phyloP scores from a whole-genome alignment of 2,329 filamentous ascomycete genomes.

The Cytospora paraplurivora region DNA sequence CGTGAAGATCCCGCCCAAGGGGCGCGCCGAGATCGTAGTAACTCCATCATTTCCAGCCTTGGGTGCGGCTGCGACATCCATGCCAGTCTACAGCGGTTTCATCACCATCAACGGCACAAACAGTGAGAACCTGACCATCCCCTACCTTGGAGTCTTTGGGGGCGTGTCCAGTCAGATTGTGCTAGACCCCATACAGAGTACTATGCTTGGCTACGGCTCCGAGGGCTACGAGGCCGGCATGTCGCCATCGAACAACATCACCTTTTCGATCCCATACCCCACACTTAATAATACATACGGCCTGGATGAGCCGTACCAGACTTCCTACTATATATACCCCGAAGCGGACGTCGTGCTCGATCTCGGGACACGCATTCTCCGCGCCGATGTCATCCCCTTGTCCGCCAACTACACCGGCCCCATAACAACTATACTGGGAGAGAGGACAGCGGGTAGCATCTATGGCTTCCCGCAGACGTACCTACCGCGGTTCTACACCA shows the following conservation, averaged over 20 bases:
- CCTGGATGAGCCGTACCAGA: background rate
- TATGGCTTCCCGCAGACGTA: conserved; percentile 30
- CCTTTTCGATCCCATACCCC: conserved; percentile 34
- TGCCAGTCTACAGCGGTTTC: conserved; percentile 49
- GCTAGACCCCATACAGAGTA: conserved; percentile 23
- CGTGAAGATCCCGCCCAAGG: conserved; percentile 36
- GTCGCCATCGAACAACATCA: conserved; percentile 31
- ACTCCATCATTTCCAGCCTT: conserved; percentile 31
- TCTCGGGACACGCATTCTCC: conserved; percentile 31
- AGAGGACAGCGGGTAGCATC: conserved; percentile 31
- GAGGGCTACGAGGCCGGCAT: conserved; percentile 12
- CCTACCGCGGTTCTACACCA: conserved; percentile 13
- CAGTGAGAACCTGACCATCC: conserved; percentile 40
- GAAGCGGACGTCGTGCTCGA: conserved; percentile 14
- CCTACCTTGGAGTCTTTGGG: conserved; percentile 44
- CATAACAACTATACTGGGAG: conserved; percentile 30
- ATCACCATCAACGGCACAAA: conserved; percentile 44
- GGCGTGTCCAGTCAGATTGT: conserved; percentile 32
- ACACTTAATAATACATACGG: conserved; percentile 4
- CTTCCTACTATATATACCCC: conserved; percentile 17
- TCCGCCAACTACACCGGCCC: conserved; percentile 23
- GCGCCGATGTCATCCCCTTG: conserved; percentile 32
- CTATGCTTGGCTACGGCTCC: conserved; percentile 28
- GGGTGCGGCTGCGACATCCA: conserved; percentile 29
- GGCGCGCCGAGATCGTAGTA: conserved; percentile 34